Conservation (phyloP, 805 yeast genomes). For the Komagataella pseudopastoris region DNA sequence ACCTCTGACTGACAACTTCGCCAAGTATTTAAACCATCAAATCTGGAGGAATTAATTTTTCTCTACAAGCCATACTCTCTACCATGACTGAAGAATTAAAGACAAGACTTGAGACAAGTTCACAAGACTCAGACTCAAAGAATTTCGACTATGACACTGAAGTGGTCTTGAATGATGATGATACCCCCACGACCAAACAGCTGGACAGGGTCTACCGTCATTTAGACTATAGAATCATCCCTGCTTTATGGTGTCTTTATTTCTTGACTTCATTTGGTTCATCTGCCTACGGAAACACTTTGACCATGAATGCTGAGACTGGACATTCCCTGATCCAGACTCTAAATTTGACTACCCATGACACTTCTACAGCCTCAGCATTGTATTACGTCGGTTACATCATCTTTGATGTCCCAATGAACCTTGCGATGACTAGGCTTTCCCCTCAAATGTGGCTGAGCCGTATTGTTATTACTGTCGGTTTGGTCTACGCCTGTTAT, state of each 20-base stretch:
- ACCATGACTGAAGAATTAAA: background rate
- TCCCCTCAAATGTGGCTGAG: constrained; percentile 81
- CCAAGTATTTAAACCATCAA: background rate
- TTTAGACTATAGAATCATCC: constrained; percentile 60
- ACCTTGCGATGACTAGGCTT: constrained; percentile 66
- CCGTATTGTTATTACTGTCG: constrained; percentile 66
- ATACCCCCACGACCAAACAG: constrained; percentile 11
- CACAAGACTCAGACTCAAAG: background rate
- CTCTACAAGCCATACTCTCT: background rate
- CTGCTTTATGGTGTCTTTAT: constrained; percentile 71
- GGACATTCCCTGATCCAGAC: constrained; percentile 49
- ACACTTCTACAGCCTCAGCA: constrained; percentile 65
- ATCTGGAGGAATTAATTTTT: background rate
- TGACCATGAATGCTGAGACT: constrained; percentile 58
- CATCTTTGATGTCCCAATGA: constrained; percentile 81
- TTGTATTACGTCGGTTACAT: constrained; percentile 74
- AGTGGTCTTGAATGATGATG: background rate
- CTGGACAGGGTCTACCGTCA: constrained; percentile 45
- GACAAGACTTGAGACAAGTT: background rate
- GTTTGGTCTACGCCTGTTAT: constrained; percentile 66
- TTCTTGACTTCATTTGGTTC: constrained; percentile 71
- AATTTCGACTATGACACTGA: background rate
- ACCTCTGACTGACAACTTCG: background rate
- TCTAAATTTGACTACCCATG: constrained; percentile 37
- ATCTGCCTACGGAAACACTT: constrained; percentile 62